These are phyloP conservation scores for Microsporum ferrugineum DNA, from an alignment of 2,329 filamentous ascomycete genomes.

Conservation along the genomic window DNA sequence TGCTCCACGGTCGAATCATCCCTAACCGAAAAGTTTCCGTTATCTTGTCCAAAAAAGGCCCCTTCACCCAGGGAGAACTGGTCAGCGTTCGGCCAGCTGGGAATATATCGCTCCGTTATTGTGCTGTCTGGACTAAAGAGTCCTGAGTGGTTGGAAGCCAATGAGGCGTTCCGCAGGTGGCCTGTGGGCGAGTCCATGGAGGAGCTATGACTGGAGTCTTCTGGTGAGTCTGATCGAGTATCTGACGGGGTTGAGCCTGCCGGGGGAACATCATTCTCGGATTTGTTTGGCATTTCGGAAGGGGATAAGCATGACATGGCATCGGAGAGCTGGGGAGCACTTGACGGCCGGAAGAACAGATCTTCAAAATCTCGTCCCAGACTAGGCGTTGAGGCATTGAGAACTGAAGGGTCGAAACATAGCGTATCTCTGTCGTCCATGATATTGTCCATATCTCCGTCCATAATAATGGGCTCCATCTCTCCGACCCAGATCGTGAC, in stretches of 20 bases:
- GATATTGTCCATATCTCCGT: slow-evolving; percentile 33
- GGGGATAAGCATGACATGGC: slow-evolving; percentile 11
- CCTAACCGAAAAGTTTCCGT: slow-evolving; percentile 26
- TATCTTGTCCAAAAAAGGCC: slow-evolving; percentile 30
- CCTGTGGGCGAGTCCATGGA: slow-evolving; percentile 33
- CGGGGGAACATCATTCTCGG: slow-evolving; percentile 5
- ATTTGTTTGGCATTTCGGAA: slow-evolving; percentile 7
- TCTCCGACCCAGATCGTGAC: neutral
- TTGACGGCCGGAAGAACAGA: slow-evolving; percentile 10
- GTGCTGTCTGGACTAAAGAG: slow-evolving; percentile 19
- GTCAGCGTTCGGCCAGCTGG: slow-evolving; percentile 29
- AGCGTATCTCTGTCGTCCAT: slow-evolving; percentile 34
- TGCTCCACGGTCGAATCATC: slow-evolving; percentile 22
- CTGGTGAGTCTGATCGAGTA: slow-evolving; percentile 36
- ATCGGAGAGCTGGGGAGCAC: slow-evolving; percentile 8
- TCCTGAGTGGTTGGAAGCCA: slow-evolving; percentile 31
- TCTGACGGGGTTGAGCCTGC: slow-evolving; percentile 26
- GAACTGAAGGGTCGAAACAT: slow-evolving; percentile 24
- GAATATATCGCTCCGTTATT: slow-evolving; percentile 20
- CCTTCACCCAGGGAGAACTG: slow-evolving; percentile 29
- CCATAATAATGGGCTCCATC: slow-evolving; percentile 33
- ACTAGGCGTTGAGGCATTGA: slow-evolving; percentile 21
- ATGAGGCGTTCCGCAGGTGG: slow-evolving; percentile 31
- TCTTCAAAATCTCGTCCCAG: slow-evolving; percentile 10
- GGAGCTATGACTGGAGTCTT: slow-evolving; percentile 34